Evolutionary conservation across 192 early-diverging fungal species (phyloP).

Genomic region (Backusella tuberculispora): DNA sequence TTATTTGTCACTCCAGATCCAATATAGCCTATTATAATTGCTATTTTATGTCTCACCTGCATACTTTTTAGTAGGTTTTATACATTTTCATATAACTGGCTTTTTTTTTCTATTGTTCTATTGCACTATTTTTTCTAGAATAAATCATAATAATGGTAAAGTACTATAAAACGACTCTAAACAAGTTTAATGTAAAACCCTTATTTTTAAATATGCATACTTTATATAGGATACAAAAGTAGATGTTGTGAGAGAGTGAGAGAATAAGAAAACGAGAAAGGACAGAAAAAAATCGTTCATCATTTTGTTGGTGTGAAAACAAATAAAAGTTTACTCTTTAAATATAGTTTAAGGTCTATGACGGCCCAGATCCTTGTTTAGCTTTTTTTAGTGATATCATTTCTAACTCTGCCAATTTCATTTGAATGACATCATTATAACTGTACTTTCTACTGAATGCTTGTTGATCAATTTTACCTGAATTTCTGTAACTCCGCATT

Average conservation of each 20-base stretch:
- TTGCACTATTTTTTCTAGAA: background rate
- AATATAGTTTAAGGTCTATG: background rate
- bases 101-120: background rate
- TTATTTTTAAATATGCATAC: background rate
- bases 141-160: too few relatives aligned
- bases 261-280: background rate
- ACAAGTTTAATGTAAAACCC: background rate
- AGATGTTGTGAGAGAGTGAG: background rate
- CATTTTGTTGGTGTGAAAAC: too few relatives aligned
- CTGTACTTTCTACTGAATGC: background rate
- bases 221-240: background rate
- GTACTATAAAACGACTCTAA: background rate
- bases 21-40: background rate
- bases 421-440: background rate
- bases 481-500: background rate
- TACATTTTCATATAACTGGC: background rate
- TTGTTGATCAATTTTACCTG: slow-evolving; percentile 6
- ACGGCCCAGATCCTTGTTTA: slow-evolving; percentile 1
- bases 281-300: background rate
- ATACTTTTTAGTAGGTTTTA: background rate
- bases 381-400: background rate
- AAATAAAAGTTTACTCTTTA: background rate
- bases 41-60: background rate
- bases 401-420: background rate
- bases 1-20: background rate